A percentile compares a stretch with the other conserved stretches of the same genome.
Evolutionary conservation across 768 basidiomycete genomes (phyloP).

Genomic region (Xanthoconium stramineum): DNA sequence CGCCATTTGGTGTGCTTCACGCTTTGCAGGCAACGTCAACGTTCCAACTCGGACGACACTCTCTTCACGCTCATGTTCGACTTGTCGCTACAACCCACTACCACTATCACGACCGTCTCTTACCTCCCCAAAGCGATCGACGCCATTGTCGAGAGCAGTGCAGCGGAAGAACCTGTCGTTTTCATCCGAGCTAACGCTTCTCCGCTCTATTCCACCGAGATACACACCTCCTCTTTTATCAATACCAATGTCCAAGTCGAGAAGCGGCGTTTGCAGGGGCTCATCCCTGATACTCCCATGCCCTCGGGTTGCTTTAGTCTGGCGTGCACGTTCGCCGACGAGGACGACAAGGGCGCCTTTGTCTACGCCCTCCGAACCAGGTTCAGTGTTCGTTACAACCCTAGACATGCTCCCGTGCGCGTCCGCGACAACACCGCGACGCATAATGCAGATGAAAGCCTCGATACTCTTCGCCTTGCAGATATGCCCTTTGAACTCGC

Average conservation of each 20-base stretch:
- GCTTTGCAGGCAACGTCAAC: conserved; percentile 24
- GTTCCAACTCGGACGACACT: neutral
- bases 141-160: conserved; percentile 15
- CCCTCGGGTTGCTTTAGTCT: conserved; percentile 30
- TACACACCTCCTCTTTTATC: too few relatives aligned
- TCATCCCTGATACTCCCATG: conserved; percentile 23
- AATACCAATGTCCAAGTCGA: neutral
- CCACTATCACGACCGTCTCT: conserved; percentile 9
- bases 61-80: neutral
- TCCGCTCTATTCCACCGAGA: conserved; percentile 25
- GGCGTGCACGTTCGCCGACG: conserved; percentile 27
- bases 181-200: conserved; percentile 35
- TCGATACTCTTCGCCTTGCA: conserved; percentile 22
- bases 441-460: neutral
- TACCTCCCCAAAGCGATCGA: conserved; percentile 24
- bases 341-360: conserved; percentile 29
- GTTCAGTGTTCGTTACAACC: conserved; percentile 19
- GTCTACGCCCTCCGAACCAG: conserved; percentile 18
- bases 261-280: conserved; percentile 23
- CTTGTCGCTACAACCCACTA: neutral
- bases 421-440: conserved; percentile 18
- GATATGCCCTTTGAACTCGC: conserved; percentile 34
- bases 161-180: conserved; percentile 13
- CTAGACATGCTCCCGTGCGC: conserved; percentile 5
- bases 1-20: conserved; percentile 31